phyloP scores from a whole-genome alignment of 495 filamentous ascomycete species.

The Tuber indicum region DNA sequence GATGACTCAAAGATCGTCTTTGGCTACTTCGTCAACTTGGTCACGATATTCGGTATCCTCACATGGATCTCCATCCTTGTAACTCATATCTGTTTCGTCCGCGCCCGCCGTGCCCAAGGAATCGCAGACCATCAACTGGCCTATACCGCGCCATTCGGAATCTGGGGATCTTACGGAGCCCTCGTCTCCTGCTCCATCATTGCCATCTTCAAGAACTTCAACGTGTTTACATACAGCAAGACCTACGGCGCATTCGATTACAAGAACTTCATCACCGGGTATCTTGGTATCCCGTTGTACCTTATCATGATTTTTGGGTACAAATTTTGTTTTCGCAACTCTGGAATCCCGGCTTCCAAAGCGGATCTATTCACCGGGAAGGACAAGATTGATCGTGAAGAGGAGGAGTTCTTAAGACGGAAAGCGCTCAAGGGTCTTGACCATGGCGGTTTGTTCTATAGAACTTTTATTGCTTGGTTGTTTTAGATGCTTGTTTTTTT shows the following conservation, averaged over 20 bases:
- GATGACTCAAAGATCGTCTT: slow-evolving; percentile 64
- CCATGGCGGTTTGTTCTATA: slow-evolving; percentile 53
- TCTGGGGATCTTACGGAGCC: slow-evolving; percentile 60
- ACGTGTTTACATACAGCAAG: slow-evolving; percentile 53
- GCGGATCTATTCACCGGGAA: slow-evolving; percentile 69
- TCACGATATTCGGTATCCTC: slow-evolving; percentile 70
- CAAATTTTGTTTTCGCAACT: slow-evolving; percentile 53
- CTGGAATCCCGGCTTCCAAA: slow-evolving; percentile 51
- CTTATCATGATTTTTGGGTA: slow-evolving; percentile 64
- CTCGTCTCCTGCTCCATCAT: slow-evolving; percentile 65
- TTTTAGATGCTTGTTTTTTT: slow-evolving; percentile 48
- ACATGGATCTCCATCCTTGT: slow-evolving; percentile 82
- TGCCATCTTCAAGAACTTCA: slow-evolving; percentile 69
- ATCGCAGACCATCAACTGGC: slow-evolving; percentile 59
- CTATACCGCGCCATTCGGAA: slow-evolving; percentile 66
- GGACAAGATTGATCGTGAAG: slow-evolving; percentile 65
- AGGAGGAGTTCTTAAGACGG: slow-evolving; percentile 59
- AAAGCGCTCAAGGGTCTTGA: slow-evolving; percentile 48
- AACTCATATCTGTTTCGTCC: slow-evolving; percentile 73
- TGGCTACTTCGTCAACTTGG: slow-evolving; percentile 77
- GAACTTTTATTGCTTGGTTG: slow-evolving; percentile 59
- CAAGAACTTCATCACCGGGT: slow-evolving; percentile 73
- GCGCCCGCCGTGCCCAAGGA: slow-evolving; percentile 64
- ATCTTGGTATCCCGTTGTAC: slow-evolving; percentile 76
- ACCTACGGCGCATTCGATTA: slow-evolving; percentile 57